phyloP scores from a whole-genome alignment of 139 green algal genomes.

The Haematococcus lacustris region DNA sequence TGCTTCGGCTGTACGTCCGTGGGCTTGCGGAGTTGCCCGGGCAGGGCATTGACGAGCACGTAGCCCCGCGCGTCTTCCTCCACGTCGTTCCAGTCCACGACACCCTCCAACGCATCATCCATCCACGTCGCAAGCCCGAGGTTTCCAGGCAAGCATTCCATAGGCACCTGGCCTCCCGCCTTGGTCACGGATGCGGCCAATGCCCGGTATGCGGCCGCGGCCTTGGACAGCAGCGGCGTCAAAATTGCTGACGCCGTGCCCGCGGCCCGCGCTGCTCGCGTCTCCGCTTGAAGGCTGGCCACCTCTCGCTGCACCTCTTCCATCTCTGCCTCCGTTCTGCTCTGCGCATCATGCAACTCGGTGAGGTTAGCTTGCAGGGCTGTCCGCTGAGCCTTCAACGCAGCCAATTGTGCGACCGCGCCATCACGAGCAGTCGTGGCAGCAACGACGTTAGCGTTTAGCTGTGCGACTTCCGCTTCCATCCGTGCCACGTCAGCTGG shows the following conservation, averaged over 20 bases:
- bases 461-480: constrained; percentile 36
- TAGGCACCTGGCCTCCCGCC: constrained; percentile 25
- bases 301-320: not conserved
- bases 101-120: constrained; percentile 34
- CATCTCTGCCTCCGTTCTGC: not conserved
- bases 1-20: not conserved
- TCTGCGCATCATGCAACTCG: not conserved
- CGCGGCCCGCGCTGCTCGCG: not conserved
- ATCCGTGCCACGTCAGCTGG: constrained; percentile 12
- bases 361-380: not conserved
- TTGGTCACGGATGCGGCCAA: constrained; percentile 20
- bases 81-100: constrained; percentile 29
- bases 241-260: constrained; percentile 1
- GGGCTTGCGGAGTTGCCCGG: constrained; percentile 16
- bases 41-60: constrained; percentile 36
- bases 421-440: not conserved
- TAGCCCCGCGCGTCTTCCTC: constrained; percentile 17
- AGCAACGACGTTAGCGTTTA: constrained; percentile 12
- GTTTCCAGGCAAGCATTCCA: constrained; percentile 26
- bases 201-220: constrained; percentile 30
- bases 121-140: constrained; percentile 37
- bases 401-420: not conserved
- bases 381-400: not conserved
- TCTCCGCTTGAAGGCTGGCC: not conserved
- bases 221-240: constrained; percentile 15